These are phyloP conservation scores for Penicillium sp. DNA, from an alignment of 2,329 filamentous ascomycete genomes.

Conservation along the genomic window DNA sequence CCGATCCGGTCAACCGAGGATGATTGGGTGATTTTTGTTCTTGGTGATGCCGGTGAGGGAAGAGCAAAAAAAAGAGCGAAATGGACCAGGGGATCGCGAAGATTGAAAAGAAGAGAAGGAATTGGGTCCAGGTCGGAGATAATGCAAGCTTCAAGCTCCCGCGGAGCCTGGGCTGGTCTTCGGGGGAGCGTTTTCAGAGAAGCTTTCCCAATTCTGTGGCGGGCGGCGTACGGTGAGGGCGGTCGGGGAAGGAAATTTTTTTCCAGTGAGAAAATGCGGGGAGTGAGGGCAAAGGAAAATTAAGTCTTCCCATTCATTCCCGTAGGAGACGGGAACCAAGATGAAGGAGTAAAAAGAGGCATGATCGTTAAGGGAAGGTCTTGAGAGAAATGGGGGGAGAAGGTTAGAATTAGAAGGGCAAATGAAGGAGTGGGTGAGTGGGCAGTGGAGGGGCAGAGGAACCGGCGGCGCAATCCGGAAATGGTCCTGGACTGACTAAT, in stretches of 20 bases:
- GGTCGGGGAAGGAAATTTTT: slow-evolving; percentile 34
- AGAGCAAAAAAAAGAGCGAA: slow-evolving; percentile 13
- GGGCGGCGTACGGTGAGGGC: slow-evolving; percentile 19
- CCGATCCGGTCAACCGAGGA: slow-evolving; percentile 3
- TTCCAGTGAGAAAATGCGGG: slow-evolving; percentile 14
- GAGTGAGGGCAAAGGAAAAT: slow-evolving; percentile 18
- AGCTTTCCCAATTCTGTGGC: slow-evolving; percentile 10
- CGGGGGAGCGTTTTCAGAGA: slow-evolving; percentile 7
- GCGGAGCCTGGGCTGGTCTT: slow-evolving; percentile 19
- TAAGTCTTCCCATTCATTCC: slow-evolving; percentile 48
- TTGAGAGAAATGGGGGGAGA: slow-evolving; percentile 24
- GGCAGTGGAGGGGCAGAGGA: slow-evolving; percentile 27
- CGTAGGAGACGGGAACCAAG: slow-evolving; percentile 44
- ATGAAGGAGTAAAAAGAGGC: slow-evolving; percentile 35
- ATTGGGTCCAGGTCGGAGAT: slow-evolving; percentile 5
- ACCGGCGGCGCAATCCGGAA: slow-evolving; percentile 32
- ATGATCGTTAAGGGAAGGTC: slow-evolving; percentile 33
- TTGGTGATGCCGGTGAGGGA: background rate
- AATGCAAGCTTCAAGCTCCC: slow-evolving; percentile 20
- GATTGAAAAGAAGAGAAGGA: background rate
- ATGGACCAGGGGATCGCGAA: background rate
- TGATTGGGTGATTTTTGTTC: background rate
- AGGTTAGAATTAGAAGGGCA: slow-evolving; percentile 17
- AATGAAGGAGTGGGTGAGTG: slow-evolving; percentile 26
- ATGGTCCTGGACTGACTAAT: slow-evolving; percentile 15